Evolutionary conservation across 2,329 filamentous ascomycete species (phyloP).

Genomic region (Pestalotiopsis sp.): DNA sequence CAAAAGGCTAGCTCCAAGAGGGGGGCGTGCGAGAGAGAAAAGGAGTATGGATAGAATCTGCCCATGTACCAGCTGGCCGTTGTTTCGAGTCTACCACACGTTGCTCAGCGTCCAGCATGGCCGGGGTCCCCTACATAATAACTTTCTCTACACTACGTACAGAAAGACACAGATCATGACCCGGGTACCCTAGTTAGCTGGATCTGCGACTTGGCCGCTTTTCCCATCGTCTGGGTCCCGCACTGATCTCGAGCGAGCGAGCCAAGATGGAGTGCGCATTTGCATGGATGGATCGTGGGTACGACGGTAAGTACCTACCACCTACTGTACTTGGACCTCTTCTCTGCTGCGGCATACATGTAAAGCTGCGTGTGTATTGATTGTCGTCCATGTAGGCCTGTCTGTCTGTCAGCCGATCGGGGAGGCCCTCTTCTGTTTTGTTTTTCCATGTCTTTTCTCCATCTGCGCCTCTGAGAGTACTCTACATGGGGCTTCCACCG

Average conservation of each 20-base stretch:
- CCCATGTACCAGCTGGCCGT: neutral
- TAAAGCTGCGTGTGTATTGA: no score
- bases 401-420: no score
- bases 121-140: neutral
- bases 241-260: neutral
- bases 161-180: neutral
- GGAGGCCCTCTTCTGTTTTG: no score
- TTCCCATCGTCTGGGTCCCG: neutral
- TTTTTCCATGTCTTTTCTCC: no score
- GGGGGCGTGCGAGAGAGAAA: neutral
- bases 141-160: neutral
- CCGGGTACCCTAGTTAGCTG: neutral
- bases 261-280: neutral
- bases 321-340: no score
- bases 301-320: neutral
- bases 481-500: no score
- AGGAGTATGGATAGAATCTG: neutral
- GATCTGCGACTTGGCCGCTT: slow-evolving; percentile 7
- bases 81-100: slow-evolving; percentile 12
- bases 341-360: no score
- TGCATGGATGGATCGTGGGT: neutral
- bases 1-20: neutral
- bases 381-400: no score
- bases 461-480: no score
- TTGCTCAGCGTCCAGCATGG: neutral